Evolutionary conservation across 192 early-diverging fungal species (phyloP), one percentile per base, ranked within the genome.

Genomic region (Coemansia asiatica): DNA sequence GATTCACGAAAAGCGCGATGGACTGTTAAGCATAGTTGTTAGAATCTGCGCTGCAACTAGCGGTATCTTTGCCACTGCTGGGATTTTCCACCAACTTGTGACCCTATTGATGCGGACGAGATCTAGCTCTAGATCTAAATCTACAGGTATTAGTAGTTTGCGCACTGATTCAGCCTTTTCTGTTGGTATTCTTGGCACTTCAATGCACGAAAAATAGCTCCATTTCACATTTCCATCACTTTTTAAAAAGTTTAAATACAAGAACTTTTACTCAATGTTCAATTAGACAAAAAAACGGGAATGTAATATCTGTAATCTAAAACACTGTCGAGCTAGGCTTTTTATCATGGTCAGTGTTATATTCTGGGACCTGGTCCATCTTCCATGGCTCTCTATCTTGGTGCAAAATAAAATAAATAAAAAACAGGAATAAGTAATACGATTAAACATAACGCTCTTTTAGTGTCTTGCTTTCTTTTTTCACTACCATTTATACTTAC

Each of bases 1-100:
- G 13, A 87, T 98, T 19, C 86, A 85, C 2, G 92, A 94, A 63
- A 79, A 69, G 6, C 74, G 86, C 4, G 70, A 71, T 44, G 81
- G 86, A 7, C 85, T 96, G 48, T 44, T 87, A 15, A 82, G 87
- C 58, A 91, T 98, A 55, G 35, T 94, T 40, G 90, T 91, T 7
- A 78, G 94, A 19, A 72, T 95, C 19, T 95, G 93, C 64, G 92
- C 92, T n/a, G 89, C 95, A 18, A 73, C 92, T 28, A 94, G 93
- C 61, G 95, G 94, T 35, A 83, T 87, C 15, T 90, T 90, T 71
- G 88, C 91, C 10, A 85, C 86, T 0, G 87, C 83, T 0, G 90
- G 92, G 6, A 67, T 89, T 58, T 56, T 69, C 0, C 87, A 89
- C 49, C 79, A 80, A 27, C 58, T 83, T 28, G 21, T 84, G 31